Evolutionary conservation across 768 basidiomycete genomes (phyloP), one percentile per base, ranked within the genome.

Genomic region (Hygrophorus pudorinus): DNA sequence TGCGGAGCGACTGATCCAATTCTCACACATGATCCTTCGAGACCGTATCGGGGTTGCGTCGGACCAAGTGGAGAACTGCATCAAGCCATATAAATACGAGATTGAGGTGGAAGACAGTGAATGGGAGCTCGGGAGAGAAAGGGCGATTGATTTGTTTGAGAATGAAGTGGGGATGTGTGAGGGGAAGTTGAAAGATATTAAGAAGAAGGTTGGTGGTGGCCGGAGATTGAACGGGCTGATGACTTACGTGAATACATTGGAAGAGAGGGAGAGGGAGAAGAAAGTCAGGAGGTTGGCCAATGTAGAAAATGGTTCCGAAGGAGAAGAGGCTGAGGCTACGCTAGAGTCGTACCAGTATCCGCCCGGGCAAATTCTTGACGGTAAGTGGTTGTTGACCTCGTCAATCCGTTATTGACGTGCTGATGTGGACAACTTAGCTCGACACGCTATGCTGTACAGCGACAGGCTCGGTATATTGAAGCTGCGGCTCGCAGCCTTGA

Each of bases 61-160:
- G 4, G 96, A 99, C 60, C 94, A 98, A 65, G 94, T 99, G 12
- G 96, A 99, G 70, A 99, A 98, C 62, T 94, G 90, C 63, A 97
- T 99, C 72, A 99, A 99, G 65, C 96, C 94, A 21, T 97, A 79
- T 75, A 99, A 99, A 69, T 94, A 96, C 57, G 94, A 98, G 57
- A 82, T 98, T 20, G 96, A 99, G 59, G 85, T 97, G 11, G 92
- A 97, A 50, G 74, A 78, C 11, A 69, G 82, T 33, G 96, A 99
- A 61, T 99, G 96, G 96, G 87, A 89, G 53, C 57, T 69, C 2
- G 96, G 96, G 0, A 68, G 93, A 39, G 73, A 72, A 52, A 69
- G 78, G 40, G 78, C 89, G 1, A 73, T 89, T 45, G 76, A 78
- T 43, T 66, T 93, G 52, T 86, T 94, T 53, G 83, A 89, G 64